Conservation (phyloP, 2,329 filamentous ascomycete species). For the Nemania bipapillata region DNA sequence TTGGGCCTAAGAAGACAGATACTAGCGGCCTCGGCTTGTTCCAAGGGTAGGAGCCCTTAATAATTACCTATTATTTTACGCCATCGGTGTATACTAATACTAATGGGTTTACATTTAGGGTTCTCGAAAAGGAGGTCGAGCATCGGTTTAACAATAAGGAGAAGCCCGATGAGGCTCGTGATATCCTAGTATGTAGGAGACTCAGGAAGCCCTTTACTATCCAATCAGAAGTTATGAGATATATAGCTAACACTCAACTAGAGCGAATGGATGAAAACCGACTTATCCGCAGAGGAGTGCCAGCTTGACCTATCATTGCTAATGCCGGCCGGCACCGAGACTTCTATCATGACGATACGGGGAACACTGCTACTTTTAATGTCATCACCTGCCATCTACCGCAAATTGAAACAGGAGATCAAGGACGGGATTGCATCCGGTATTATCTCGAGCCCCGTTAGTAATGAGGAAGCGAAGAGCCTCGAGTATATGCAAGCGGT, state of each 20-base stretch:
- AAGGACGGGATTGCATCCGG: slow-evolving; percentile 28
- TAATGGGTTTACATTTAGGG: neutral
- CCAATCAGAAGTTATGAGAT: neutral
- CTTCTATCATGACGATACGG: slow-evolving; percentile 31
- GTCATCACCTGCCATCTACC: slow-evolving; percentile 36
- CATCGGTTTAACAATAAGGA: slow-evolving; percentile 6
- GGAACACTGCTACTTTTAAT: slow-evolving; percentile 37
- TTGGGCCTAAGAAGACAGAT: slow-evolving; percentile 44
- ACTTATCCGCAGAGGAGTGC: slow-evolving; percentile 21
- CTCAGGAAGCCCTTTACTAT: no score
- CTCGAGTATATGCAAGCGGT: slow-evolving; percentile 34
- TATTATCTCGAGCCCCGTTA: slow-evolving; percentile 35
- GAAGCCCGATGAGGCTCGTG: neutral
- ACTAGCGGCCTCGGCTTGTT: slow-evolving; percentile 39
- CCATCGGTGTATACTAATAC: neutral
- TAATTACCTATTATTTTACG: neutral
- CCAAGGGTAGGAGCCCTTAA: slow-evolving; percentile 34
- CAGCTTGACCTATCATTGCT: slow-evolving; percentile 29
- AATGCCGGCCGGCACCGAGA: slow-evolving; percentile 38
- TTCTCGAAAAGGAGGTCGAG: slow-evolving; percentile 26
- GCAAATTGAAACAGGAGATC: slow-evolving; percentile 36
- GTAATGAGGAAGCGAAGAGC: slow-evolving; percentile 35
- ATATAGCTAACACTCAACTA: neutral
- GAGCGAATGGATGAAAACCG: slow-evolving; percentile 24
- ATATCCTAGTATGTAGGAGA: slow-evolving; percentile 19